Conservation (phyloP, 2,329 filamentous ascomycete genomes). For the Nannizzia gypsea region DNA sequence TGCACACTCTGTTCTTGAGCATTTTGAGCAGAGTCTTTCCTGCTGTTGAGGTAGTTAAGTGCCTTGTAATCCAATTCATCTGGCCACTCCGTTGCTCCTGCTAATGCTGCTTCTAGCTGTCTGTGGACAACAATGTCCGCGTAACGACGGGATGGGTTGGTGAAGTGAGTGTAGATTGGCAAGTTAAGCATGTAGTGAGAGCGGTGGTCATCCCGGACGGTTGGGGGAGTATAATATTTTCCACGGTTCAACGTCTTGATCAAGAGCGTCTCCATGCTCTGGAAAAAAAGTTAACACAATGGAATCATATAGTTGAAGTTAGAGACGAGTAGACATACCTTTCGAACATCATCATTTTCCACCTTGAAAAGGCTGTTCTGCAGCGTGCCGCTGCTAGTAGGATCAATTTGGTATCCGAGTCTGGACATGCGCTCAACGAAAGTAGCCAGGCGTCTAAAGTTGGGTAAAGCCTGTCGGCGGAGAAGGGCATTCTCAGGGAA, state of each 20-base stretch:
- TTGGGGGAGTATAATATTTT: slow-evolving; percentile 84
- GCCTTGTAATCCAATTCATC: slow-evolving; percentile 92
- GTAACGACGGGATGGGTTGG: slow-evolving; percentile 86
- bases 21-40: slow-evolving; percentile 96
- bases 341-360: slow-evolving; percentile 75
- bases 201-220: slow-evolving; percentile 63
- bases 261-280: slow-evolving; percentile 89
- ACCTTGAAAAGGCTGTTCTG: slow-evolving; percentile 95
- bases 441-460: slow-evolving; percentile 73
- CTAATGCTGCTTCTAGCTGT: slow-evolving; percentile 78
- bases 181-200: slow-evolving; percentile 88
- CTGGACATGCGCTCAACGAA: slow-evolving; percentile 89
- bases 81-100: slow-evolving; percentile 68
- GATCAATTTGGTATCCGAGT: slow-evolving; percentile 81
- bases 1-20: slow-evolving; percentile 98
- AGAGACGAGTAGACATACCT: slow-evolving; percentile 37
- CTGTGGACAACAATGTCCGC: slow-evolving; percentile 92
- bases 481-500: slow-evolving; percentile 88
- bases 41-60: slow-evolving; percentile 91
- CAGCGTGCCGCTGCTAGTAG: slow-evolving; percentile 74
- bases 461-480: slow-evolving; percentile 74
- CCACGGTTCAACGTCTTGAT: slow-evolving; percentile 93
- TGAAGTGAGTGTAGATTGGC: slow-evolving; percentile 94
- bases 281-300: slow-evolving; percentile 13
- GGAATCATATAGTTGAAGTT: neutral